Base-by-base conservation (phyloP, 768 basidiomycete genomes). In the Podaxis pistillaris region DNA sequence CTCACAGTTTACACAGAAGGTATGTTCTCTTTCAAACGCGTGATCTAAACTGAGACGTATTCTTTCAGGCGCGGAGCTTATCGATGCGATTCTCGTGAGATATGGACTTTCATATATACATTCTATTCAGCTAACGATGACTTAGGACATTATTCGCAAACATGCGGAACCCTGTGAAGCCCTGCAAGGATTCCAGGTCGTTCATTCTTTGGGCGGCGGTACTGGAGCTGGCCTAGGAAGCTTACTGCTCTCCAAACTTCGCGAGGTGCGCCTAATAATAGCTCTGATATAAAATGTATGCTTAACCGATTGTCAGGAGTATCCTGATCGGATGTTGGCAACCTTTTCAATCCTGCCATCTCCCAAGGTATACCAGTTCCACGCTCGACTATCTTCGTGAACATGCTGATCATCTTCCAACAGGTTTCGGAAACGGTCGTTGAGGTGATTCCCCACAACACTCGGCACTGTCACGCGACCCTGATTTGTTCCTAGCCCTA, bases 171-270 rank as follows among this genome's bases (percentile, higher is more conserved):
- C 78, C 1, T 91, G 91, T 67, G 94, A 98, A 44, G 84, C 87
- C 8, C 79, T 98, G 19, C 96, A 98, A 77, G 96, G 96, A 0
- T 94, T 96, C 70, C 94, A 96, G 68, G 73, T 95, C 52, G 74
- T 94, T 9, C 94, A 96, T 66, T 94, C 94, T 17, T 84, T 98
- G 17, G 94, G 94, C 38, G 94, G 94, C 64, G 94, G 94, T 40
- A 96, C 92, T 2, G 94, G 94, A 40, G 86, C 94, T 24, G 94
- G 94, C 17, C 74, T 96, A 46, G 94, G 94, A 41, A 88, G 87
- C 60, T 77, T 96, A 47, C 76, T 96, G 58, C 75, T 96, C 38
- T 86, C 87, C 40, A 95, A 95, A 70, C 75, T 95, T 63, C 84
- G 91, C 57, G 93, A 95, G 77, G 91, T 83, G 64, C 66, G 81